Evolutionary conservation across 2,329 filamentous ascomycete genomes (phyloP), one percentile per base, ranked within the genome.

Genomic region (Cladosporium colombiae): DNA sequence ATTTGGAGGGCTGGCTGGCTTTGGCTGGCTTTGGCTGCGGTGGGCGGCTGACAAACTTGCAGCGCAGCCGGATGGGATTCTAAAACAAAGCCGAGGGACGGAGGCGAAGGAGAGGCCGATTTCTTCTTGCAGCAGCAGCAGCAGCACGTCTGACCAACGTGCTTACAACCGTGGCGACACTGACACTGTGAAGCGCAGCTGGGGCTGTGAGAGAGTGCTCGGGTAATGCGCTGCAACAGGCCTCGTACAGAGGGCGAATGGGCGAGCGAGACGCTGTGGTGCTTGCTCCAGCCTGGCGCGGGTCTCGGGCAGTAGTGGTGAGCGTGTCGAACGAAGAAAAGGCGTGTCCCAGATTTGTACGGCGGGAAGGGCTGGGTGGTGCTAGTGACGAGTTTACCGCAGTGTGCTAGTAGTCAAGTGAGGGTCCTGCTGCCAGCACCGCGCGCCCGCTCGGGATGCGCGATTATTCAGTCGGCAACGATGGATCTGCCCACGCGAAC

Each of bases 401-500:
- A 37, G 16, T 16, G 49, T 27, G 27, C 46, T 25, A 35, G 18
- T 5, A 11, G 25, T 55, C 37, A 33, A 46, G 59, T 31, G 61
- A 63, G 61, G 61, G 61, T 63, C 61, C 33, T 55, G 25, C 50
- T 33, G 37, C 37, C 57, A 49, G 60, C 49, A 33, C 40, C 7
- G 8, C 60, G 59, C 31, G 52, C 52, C 52, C 52, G 52, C 52
- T 55, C 52, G 52, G 27, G 33, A 62, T 62, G 60, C 46, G 60
- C 60, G 60, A 62, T 46, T 46, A 46, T 62, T 62, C 44, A 33
- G 52, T 55, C 52, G 52, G 52, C 52, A 55, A 55, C 52, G 52
- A 55, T 62, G 60, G 37, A 60, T 60, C 40, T 52, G 46, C 60
- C 46, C 60, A 53, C 60, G 60, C 60, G 60, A 53, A 62, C 60